Evolutionary conservation across 1,284 basidiomycete genomes (phyloP), one percentile per base, ranked within the genome.

Genomic region (Cerrena zonata): DNA sequence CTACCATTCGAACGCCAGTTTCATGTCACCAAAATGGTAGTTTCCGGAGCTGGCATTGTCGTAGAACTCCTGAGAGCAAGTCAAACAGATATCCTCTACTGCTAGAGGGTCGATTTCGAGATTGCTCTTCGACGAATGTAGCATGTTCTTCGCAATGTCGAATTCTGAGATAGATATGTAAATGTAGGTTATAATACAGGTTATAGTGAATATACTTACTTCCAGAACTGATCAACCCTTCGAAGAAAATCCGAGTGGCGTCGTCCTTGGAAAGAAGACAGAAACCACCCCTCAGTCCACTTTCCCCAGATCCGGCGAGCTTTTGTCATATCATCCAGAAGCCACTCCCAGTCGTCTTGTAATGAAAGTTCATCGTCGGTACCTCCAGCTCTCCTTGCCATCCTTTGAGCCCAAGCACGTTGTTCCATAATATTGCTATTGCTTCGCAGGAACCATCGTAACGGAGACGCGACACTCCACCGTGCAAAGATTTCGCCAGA

Each of bases 31-130:
- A 44, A 82, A 79, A 58, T 92, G 89, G 62, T 92, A 87, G 62
- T 96, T 97, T 2, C 91, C 94, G 1, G 85, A 89, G 55, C 78
- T 85, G 3, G 94, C 89, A 58, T 95, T 95, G 64, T 96, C 91
- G 67, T 96, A 97, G 57, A 94, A 85, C 70, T 96, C 94, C 43
- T 81, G 78, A 5, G 91, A 93, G 41, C 82, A 84, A 3, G 80
- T 67, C 22, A 97, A 70, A 55, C 91, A 93, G 10, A 93, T 81
- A 21, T 84, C 79, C 66, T 95, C 92, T 13, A 91, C 71, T 1
- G 69, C 69, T 21, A 69, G 63, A 13, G 75, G 58, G 30, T 77
- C 70, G 15, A 93, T 68, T 0, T 71, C 71, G 2, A 83, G 63
- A 42, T 79, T 77, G 24, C 68, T 71, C 44, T 76, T 73, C 2